Evolutionary conservation across 1,139 yeast species (phyloP).

Genomic region (Debaryomyces psychrophilus): DNA sequence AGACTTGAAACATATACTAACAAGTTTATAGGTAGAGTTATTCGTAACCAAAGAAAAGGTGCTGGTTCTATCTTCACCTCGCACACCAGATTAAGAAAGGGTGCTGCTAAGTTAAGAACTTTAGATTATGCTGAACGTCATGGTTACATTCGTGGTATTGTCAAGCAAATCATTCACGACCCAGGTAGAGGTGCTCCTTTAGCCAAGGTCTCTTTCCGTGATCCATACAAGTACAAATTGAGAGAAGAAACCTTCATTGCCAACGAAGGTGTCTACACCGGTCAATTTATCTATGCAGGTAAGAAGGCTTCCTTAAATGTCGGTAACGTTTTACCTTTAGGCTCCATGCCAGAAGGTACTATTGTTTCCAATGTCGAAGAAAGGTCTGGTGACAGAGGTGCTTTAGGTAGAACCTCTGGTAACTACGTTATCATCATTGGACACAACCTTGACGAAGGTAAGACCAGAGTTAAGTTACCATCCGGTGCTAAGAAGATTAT

Average conservation of each 20-base stretch:
- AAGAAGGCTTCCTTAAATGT: conserved; percentile 96
- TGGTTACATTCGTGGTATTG: conserved; percentile 99
- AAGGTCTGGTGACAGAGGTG: conserved; percentile 99
- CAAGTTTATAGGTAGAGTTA: conserved; percentile 86
- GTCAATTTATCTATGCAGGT: conserved; percentile 99
- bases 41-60: conserved; percentile 99
- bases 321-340: conserved; percentile 97
- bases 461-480: conserved; percentile 98
- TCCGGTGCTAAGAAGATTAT: conserved; percentile 98
- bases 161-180: conserved; percentile 97
- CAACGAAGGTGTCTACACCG: conserved; percentile 99
- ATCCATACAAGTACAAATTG: conserved; percentile 97
- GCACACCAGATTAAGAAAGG: conserved; percentile 99
- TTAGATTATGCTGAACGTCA: conserved; percentile 99
- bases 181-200: conserved; percentile 99
- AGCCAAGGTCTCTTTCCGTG: conserved; percentile 99
- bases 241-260: conserved; percentile 99
- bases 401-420: conserved; percentile 99
- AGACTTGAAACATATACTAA: conserved; percentile 12
- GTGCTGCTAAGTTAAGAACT: conserved; percentile 99
- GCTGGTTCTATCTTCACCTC: conserved; percentile 99
- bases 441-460: conserved; percentile 98
- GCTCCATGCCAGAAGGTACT: conserved; percentile 99
- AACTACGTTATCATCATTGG: conserved; percentile 98
- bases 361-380: conserved; percentile 98